These are phyloP conservation scores for Lipomyces orientalis DNA, from an alignment of 805 yeast species.

Conservation along the genomic window DNA sequence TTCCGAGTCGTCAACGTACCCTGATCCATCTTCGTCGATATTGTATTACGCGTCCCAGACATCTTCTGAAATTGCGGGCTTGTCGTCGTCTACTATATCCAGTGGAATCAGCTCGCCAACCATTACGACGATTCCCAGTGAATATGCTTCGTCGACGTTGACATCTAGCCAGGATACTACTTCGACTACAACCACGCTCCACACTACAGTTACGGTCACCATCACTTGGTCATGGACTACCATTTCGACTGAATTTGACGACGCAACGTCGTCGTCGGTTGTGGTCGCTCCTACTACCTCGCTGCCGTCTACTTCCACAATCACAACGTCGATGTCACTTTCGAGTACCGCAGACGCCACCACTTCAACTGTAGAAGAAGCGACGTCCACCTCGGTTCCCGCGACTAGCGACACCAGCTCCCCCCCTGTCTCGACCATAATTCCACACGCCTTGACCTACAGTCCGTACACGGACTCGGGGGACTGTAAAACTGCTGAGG, in stretches of 20 bases:
- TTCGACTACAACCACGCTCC: constrained; percentile 10
- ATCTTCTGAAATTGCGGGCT: constrained; percentile 1
- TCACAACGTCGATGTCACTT: constrained; percentile 8
- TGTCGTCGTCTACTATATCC: constrained; percentile 10
- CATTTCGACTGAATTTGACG: constrained; percentile 2
- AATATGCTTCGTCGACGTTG: constrained; percentile 6
- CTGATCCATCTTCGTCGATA: constrained; percentile 11
- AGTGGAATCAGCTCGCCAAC: constrained; percentile 33
- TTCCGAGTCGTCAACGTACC: constrained; percentile 3
- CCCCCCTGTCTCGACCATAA: constrained; percentile 24
- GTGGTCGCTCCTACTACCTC: background rate
- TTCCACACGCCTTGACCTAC: constrained; percentile 38
- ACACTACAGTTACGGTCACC: constrained; percentile 19
- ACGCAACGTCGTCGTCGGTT: background rate
- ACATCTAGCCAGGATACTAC: constrained; percentile 9
- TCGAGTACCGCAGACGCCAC: constrained; percentile 7
- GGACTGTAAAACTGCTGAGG: constrained; percentile 65
- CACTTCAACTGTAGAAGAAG: constrained; percentile 9
- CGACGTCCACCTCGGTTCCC: constrained; percentile 10
- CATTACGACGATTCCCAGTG: constrained; percentile 21
- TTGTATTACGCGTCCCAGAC: constrained; percentile 14
- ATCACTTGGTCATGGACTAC: constrained; percentile 23
- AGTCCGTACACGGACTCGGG: constrained; percentile 65
- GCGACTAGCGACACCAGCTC: constrained; percentile 10
- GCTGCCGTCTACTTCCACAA: background rate